Base-by-base conservation (phyloP, 257 asterid species). In the Catharanthus roseus region DNA sequence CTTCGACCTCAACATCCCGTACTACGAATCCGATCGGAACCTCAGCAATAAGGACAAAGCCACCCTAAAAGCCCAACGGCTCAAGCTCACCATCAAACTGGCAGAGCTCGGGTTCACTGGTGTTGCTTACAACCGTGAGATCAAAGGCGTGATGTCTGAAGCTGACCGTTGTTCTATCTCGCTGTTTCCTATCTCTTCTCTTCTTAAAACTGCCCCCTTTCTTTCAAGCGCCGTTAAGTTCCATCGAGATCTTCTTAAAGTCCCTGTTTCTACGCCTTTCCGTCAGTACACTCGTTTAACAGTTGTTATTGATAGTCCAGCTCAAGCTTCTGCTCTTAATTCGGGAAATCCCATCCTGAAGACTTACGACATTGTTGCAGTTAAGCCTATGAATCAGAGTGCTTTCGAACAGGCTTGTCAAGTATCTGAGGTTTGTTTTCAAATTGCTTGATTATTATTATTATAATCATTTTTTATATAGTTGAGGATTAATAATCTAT, bases 71-170 rank as follows among this genome's bases (percentile, higher is more conserved):
- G 60, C 92, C 61, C 82, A 78, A 70, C 95, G 97, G 58, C 82
- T 91, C 60, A 91, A 89, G 83, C 89, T 89, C 73, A 78, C 77
- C 16, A 65, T 87, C 57, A 89, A 86, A 78, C 87, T 91, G 73
- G 84, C 91, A 80, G 97, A 88, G 72, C 84, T 93, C 15, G 99
- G 99, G 49, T 93, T 85, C 87, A 80, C 93, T 4, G 99, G 91
- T 55, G 82, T 88, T 5, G 95, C 97, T 68, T 89, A 84, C 89
- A 95, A 88, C 76, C 93, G 95, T 61, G 84, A 82, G 24, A 72
- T 95, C 78, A 95, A 83, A 75, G 97, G 97, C 73, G 96, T 88
- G 63, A 87, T 91, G 86, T 86, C 99, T 6, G 97, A 91, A 47
- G 69, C 89, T 45, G 87, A 91, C 79, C 97, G 95, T 65, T 89